Evolutionary conservation across 2,329 filamentous ascomycete species (phyloP).

Genomic region (Botryotinia globosa): DNA sequence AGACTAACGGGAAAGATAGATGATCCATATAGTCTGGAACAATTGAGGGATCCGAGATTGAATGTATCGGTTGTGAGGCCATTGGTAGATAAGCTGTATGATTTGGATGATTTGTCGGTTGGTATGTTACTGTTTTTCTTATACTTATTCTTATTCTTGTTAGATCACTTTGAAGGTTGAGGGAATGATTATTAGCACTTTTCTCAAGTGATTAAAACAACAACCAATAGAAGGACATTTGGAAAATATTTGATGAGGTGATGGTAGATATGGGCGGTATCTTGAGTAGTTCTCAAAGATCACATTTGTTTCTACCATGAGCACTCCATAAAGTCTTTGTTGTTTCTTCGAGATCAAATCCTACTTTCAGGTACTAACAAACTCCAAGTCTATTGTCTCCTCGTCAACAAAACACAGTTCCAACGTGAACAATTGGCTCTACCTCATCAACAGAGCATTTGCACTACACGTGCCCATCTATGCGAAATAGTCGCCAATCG

Average conservation of each 20-base stretch:
- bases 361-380: neutral
- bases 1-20: conserved; percentile 41
- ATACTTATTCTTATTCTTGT: neutral
- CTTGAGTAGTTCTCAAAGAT: neutral
- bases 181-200: neutral
- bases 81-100: conserved; percentile 79
- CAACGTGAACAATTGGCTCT: conserved; percentile 73
- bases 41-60: conserved; percentile 76
- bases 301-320: neutral
- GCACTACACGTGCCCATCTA: conserved; percentile 71
- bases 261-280: neutral
- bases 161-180: neutral
- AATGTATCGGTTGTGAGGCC: conserved; percentile 72
- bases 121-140: conserved; percentile 44
- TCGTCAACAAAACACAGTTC: conserved; percentile 80
- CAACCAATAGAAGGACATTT: neutral
- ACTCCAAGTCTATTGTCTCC: conserved; percentile 68
- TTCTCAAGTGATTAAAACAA: neutral
- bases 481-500: conserved; percentile 80
- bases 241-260: neutral
- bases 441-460: conserved; percentile 76
- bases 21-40: conserved; percentile 67
- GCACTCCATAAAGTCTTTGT: neutral
- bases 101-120: conserved; percentile 75
- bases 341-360: neutral